phyloP scores from a whole-genome alignment of 192 early-diverging fungal species.

The Lobosporangium transversale region DNA sequence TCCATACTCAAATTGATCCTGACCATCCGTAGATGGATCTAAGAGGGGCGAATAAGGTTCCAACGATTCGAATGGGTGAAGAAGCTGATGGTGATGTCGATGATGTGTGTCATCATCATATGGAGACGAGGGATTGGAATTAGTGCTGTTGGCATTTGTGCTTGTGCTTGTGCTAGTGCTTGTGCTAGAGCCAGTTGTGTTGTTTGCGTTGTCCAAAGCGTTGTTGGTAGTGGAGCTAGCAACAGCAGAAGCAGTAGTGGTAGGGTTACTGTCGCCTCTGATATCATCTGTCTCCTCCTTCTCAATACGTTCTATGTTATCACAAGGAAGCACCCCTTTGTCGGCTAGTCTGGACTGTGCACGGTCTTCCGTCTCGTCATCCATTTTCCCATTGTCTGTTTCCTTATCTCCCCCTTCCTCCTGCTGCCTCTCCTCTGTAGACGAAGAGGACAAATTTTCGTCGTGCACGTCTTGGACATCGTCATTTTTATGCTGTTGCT shows the following conservation, averaged over 20 bases:
- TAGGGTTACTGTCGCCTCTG: not conserved
- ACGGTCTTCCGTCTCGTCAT: constrained; percentile 10
- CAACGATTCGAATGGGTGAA: constrained; percentile 4
- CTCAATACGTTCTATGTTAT: constrained; percentile 9
- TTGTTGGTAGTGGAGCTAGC: not conserved
- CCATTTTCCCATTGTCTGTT: not conserved
- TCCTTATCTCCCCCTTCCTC: not conserved
- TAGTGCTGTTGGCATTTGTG: too few species aligned
- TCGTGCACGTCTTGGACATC: constrained; percentile 5
- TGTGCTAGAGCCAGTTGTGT: not conserved
- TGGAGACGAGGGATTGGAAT: not conserved
- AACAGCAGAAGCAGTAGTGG: not conserved
- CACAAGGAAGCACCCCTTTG: constrained; percentile 1
- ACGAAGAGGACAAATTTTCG: not conserved
- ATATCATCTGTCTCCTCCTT: constrained; percentile 30
- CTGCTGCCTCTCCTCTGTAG: not conserved
- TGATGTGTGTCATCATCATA: constrained; percentile 5
- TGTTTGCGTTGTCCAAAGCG: not conserved
- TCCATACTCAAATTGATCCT: constrained; percentile 50
- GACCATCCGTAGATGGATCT: constrained; percentile 36
- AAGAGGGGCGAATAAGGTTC: constrained; percentile 44
- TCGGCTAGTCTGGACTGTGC: constrained; percentile 4
- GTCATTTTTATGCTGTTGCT: constrained; percentile 18
- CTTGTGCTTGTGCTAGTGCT: constrained; percentile 4
- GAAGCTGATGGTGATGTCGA: not conserved